These are phyloP conservation scores for Prunus yedoensis DNA, from an alignment of 331 rosid species.

Conservation along the genomic window DNA sequence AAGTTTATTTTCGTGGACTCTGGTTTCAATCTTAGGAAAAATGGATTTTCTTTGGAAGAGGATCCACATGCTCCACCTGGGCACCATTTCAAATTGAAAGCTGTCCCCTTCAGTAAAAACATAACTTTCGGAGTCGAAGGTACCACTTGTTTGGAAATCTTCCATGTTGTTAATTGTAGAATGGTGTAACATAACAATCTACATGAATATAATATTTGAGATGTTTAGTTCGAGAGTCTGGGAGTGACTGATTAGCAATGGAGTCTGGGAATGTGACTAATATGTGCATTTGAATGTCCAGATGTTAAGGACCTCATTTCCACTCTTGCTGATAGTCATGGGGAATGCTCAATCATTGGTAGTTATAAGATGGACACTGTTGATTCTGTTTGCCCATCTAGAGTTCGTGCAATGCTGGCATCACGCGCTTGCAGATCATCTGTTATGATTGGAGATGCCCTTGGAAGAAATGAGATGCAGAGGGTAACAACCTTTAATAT, in stretches of 20 bases:
- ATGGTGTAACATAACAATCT: neutral
- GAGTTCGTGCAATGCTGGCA: conserved; percentile 96
- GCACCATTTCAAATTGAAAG: conserved; percentile 62
- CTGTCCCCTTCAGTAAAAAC: conserved; percentile 92
- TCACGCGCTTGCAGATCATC: conserved; percentile 97
- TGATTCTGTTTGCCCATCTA: conserved; percentile 81
- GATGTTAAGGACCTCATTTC: conserved; percentile 92
- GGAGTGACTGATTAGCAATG: neutral
- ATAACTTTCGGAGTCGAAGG: conserved; percentile 85
- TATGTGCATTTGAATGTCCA: conserved; percentile 14
- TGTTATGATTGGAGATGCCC: conserved; percentile 87
- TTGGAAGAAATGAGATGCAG: conserved; percentile 88
- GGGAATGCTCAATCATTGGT: conserved; percentile 70
- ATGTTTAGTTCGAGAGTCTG: neutral
- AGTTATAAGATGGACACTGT: conserved; percentile 68
- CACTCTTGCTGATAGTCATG: conserved; percentile 72
- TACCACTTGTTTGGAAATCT: conserved; percentile 14
- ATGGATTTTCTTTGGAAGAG: conserved; percentile 85
- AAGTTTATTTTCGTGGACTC: conserved; percentile 14
- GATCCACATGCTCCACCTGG: conserved; percentile 82
- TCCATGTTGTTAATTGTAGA: too few species aligned
- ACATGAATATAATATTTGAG: neutral
- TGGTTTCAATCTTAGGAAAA: conserved; percentile 63
- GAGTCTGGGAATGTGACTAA: neutral
- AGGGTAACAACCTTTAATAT: conserved; percentile 48